These are phyloP conservation scores for Mycosarcoma mackinlayi DNA, from an alignment of 1,284 basidiomycete species.

Conservation along the genomic window DNA sequence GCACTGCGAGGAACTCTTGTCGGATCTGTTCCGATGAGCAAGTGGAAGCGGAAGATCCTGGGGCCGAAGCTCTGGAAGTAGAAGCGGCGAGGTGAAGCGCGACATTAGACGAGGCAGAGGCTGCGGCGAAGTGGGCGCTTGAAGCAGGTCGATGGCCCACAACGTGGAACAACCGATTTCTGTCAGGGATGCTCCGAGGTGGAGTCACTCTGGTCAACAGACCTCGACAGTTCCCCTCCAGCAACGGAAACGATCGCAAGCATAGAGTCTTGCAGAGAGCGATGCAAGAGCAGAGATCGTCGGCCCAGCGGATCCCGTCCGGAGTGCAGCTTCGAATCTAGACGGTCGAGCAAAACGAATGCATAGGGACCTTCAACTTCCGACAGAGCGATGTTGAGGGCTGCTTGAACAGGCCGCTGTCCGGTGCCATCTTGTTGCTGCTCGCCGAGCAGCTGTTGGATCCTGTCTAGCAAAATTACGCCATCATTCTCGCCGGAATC, in stretches of 20 bases:
- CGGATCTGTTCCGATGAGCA: constrained; percentile 9
- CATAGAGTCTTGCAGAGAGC: constrained; percentile 73
- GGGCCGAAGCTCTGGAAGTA: constrained; percentile 28
- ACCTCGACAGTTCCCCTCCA: constrained; percentile 70
- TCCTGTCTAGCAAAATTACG: constrained; percentile 30
- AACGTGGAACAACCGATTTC: constrained; percentile 76
- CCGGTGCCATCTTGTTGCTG: neutral
- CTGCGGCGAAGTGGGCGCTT: constrained; percentile 2
- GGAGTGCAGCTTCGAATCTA: constrained; percentile 74
- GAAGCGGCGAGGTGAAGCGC: constrained; percentile 14
- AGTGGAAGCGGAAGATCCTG: neutral
- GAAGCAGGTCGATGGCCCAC: constrained; percentile 72
- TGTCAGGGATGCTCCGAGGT: constrained; percentile 70
- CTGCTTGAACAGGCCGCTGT: neutral
- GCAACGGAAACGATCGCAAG: constrained; percentile 77
- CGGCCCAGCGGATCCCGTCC: constrained; percentile 90
- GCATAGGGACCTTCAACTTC: constrained; percentile 63
- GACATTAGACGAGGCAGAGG: constrained; percentile 7
- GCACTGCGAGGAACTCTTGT: constrained; percentile 64
- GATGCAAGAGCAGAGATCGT: constrained; percentile 79
- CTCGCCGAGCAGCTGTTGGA: constrained; percentile 16
- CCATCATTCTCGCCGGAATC: constrained; percentile 53
- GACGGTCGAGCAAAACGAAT: constrained; percentile 54
- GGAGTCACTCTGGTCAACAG: constrained; percentile 57
- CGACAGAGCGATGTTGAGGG: constrained; percentile 21